A percentile compares a stretch with the other conserved stretches of the same genome.
Conservation (phyloP, 2,329 filamentous ascomycete species). For the Exophiala sp. region DNA sequence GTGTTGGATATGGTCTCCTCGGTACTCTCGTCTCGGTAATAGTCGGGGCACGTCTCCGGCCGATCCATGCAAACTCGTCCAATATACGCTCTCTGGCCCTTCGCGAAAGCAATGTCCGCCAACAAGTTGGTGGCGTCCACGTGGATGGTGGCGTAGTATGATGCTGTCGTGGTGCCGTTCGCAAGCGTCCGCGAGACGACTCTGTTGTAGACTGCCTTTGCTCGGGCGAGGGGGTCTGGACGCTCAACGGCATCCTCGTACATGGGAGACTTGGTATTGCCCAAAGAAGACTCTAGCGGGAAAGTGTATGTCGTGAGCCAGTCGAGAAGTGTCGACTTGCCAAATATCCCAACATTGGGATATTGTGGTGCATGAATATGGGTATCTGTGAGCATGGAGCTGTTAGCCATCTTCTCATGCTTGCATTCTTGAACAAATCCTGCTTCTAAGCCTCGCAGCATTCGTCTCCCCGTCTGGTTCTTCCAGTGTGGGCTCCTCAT, state of each 20-base stretch:
- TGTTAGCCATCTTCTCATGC: not conserved
- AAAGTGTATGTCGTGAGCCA: conserved; percentile 96
- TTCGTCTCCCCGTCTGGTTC: too few species aligned
- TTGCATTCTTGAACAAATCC: not conserved
- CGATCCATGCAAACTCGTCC: conserved; percentile 95
- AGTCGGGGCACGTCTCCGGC: conserved; percentile 57
- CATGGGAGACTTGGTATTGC: conserved; percentile 31
- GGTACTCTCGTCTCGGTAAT: conserved; percentile 69
- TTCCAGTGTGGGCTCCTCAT: too few species aligned
- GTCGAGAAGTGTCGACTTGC: conserved; percentile 82
- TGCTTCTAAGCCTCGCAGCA: not conserved
- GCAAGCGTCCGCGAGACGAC: conserved; percentile 74
- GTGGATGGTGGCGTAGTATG: conserved; percentile 91
- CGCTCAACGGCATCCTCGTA: conserved; percentile 29
- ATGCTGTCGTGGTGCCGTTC: conserved; percentile 85
- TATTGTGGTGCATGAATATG: conserved; percentile 95
- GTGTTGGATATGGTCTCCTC: conserved; percentile 54
- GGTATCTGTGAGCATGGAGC: conserved; percentile 57
- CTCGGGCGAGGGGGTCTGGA: conserved; percentile 49
- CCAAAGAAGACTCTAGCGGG: conserved; percentile 75
- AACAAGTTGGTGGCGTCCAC: conserved; percentile 86
- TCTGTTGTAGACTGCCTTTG: conserved; percentile 66
- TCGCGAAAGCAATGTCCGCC: conserved; percentile 68
- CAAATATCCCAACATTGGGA: conserved; percentile 88
- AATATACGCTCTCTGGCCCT: conserved; percentile 83